Conservation (phyloP, 768 basidiomycete species). For the Candolleomyces efflorescens region DNA sequence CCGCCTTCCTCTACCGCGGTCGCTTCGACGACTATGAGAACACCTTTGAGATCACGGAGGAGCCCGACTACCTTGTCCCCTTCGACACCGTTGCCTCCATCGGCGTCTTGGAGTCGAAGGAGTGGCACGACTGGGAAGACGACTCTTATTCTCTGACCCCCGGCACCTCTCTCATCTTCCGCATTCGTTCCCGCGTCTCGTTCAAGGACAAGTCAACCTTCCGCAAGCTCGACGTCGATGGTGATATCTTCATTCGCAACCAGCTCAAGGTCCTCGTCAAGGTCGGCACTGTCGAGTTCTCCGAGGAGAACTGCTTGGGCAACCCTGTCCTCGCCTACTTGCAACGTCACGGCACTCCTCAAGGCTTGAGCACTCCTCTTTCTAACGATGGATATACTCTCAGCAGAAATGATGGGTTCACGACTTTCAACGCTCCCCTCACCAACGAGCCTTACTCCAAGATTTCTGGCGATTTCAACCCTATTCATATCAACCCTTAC, state of each 20-base stretch:
- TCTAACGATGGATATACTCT: conserved; percentile 86
- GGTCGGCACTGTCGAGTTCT: conserved; percentile 84
- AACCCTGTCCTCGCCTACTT: conserved; percentile 94
- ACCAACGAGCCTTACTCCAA: conserved; percentile 96
- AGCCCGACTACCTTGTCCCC: conserved; percentile 82
- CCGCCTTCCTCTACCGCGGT: conserved; percentile 96
- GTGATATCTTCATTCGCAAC: conserved; percentile 84
- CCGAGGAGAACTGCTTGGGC: conserved; percentile 82
- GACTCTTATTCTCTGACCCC: conserved; percentile 70
- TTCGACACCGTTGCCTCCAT: conserved; percentile 74
- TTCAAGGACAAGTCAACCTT: conserved; percentile 91
- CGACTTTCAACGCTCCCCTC: conserved; percentile 75
- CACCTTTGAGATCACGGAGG: conserved; percentile 91
- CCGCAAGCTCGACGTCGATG: conserved; percentile 74
- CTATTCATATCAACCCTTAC: conserved; percentile 98
- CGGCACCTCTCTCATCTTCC: conserved; percentile 87
- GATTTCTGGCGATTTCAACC: conserved; percentile 97
- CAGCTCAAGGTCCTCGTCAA: conserved; percentile 85
- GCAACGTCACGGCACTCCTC: conserved; percentile 80
- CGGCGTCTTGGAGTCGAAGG: conserved; percentile 90
- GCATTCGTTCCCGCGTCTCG: conserved; percentile 76
- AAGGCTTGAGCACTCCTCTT: conserved; percentile 75
- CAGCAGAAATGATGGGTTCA: conserved; percentile 53
- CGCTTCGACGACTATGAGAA: conserved; percentile 91
- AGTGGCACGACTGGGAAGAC: conserved; percentile 97